A percentile compares a stretch with the other conserved stretches of the same genome.
These are phyloP conservation scores for Geoglossum glabrum DNA, from an alignment of 495 filamentous ascomycete species.

Conservation along the genomic window DNA sequence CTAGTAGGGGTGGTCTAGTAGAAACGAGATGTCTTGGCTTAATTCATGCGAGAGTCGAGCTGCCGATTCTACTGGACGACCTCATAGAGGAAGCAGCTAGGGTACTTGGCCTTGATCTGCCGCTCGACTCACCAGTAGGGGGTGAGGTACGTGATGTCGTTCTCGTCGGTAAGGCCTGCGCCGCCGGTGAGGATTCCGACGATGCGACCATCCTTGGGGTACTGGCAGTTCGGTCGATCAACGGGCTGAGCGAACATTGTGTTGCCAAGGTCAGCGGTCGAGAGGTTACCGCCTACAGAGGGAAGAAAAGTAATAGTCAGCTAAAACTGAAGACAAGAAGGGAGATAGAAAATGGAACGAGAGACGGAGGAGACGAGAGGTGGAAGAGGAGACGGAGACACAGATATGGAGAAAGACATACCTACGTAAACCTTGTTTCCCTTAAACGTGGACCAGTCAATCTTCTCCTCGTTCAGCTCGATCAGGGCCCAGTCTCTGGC, in stretches of 20 bases:
- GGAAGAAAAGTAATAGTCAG: not conserved
- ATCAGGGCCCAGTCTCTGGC: slow-evolving; percentile 4
- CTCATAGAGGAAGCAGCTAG: slow-evolving; percentile 3
- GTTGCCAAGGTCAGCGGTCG: not conserved
- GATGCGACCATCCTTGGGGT: slow-evolving; percentile 6
- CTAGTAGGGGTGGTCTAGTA: no score
- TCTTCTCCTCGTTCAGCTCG: slow-evolving; percentile 1
- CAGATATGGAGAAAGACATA: slow-evolving; percentile 3
- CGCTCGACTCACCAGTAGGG: slow-evolving; percentile 6
- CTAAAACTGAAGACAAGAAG: not conserved
- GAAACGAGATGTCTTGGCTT: no score
- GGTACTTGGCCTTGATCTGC: slow-evolving; percentile 6
- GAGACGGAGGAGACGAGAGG: no score
- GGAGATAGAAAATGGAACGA: no score
- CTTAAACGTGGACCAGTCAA: slow-evolving; percentile 2
- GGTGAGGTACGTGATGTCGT: slow-evolving; percentile 5
- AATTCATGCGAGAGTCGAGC: not conserved
- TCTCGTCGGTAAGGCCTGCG: slow-evolving; percentile 2
- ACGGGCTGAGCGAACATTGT: not conserved
- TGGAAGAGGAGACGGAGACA: no score
- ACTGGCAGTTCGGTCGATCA: not conserved
- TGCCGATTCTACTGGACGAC: slow-evolving; percentile 1
- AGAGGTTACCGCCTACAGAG: not conserved
- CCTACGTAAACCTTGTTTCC: slow-evolving; percentile 5
- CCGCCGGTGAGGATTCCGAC: slow-evolving; percentile 6